Evolutionary conservation across 2,329 filamentous ascomycete species (phyloP).

Genomic region (Colletotrichum sp.): DNA sequence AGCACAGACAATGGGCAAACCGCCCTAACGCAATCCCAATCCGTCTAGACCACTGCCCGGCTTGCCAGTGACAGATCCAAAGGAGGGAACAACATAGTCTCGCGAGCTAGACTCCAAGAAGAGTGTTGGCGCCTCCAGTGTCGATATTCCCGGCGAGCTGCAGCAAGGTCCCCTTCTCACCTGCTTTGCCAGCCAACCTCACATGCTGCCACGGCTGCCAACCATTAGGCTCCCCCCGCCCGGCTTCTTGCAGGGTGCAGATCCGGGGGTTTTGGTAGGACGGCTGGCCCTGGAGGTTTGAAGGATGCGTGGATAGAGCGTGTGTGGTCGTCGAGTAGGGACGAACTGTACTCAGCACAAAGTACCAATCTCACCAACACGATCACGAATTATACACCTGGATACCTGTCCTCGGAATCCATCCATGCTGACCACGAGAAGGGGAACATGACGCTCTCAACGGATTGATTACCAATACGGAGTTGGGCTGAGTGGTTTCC

Average conservation of each 20-base stretch:
- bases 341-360: not conserved
- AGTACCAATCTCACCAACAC: not conserved
- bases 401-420: not conserved
- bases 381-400: not conserved
- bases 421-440: not conserved
- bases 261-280: slow-evolving; percentile 12
- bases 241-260: slow-evolving; percentile 15
- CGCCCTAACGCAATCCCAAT: not conserved
- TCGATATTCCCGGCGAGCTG: slow-evolving; percentile 1
- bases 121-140: not conserved
- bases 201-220: not conserved
- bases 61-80: not conserved
- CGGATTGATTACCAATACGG: not conserved
- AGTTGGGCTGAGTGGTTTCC: not conserved
- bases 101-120: not conserved
- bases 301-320: not conserved
- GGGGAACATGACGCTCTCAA: not conserved
- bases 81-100: not conserved
- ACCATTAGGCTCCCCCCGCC: not conserved
- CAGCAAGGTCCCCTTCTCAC: not conserved
- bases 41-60: not conserved
- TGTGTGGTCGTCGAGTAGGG: not conserved
- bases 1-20: not conserved
- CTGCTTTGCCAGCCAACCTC: not conserved
- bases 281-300: not conserved